A percentile compares a stretch with the other conserved stretches of the same genome.
Conservation (phyloP, 352 stramenopile genomes). For the Pythium brassicae region DNA sequence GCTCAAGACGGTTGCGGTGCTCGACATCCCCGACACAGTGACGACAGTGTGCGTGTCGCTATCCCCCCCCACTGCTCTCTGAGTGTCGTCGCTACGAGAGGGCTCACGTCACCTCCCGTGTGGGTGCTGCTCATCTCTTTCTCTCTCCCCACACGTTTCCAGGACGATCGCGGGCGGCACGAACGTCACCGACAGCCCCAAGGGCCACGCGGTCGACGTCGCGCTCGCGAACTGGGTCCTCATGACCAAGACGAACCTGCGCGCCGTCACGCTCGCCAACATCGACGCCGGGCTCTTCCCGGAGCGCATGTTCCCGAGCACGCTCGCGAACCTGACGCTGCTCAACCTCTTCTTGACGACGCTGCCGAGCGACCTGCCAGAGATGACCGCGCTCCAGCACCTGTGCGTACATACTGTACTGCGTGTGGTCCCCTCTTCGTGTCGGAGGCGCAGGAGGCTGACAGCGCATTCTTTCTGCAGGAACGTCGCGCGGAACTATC, state of each 20-base stretch:
- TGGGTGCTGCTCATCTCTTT: too few relatives aligned
- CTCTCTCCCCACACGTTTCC: too few relatives aligned
- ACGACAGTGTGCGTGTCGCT: conserved; percentile 7
- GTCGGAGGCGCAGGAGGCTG: too few relatives aligned
- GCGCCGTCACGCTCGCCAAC: conserved; percentile 12
- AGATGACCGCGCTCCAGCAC: conserved; percentile 5
- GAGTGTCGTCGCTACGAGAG: too few relatives aligned
- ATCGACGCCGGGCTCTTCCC: conserved; percentile 9
- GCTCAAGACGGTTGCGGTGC: conserved; percentile 6
- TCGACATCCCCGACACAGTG: conserved; percentile 5
- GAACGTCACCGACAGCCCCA: conserved; percentile 6
- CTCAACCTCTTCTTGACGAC: conserved; percentile 5
- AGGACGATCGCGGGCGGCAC: conserved; percentile 11
- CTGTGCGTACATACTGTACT: conserved; percentile 1
- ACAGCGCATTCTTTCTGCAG: too few relatives aligned
- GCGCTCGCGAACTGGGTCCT: conserved; percentile 11
- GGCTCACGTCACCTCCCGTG: too few relatives aligned
- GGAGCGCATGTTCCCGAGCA: conserved; percentile 13
- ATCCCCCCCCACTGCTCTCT: too few relatives aligned
- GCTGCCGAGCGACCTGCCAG: conserved; percentile 6
- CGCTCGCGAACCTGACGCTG: conserved; percentile 11
- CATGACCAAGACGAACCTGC: conserved; percentile 8
- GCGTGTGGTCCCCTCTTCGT: not conserved
- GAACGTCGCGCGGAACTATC: conserved; percentile 11
- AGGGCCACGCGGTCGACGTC: conserved; percentile 7